Evolutionary conservation across 768 basidiomycete species (phyloP).

Genomic region (Podaxis sp.): DNA sequence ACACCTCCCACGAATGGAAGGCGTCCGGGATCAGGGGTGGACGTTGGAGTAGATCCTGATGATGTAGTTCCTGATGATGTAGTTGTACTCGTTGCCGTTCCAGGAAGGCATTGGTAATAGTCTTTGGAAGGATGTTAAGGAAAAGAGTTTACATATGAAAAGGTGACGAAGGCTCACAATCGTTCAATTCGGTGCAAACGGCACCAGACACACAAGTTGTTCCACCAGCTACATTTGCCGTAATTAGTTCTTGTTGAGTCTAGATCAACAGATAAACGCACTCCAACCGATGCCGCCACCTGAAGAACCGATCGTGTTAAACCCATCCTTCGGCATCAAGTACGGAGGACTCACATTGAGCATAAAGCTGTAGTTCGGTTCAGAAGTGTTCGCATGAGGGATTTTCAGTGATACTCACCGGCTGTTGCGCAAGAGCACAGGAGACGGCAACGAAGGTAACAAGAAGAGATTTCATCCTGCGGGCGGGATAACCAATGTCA

Average conservation of each 20-base stretch:
- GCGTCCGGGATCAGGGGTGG: constrained; percentile 13
- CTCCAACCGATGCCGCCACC: constrained; percentile 8
- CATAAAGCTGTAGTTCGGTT: background rate
- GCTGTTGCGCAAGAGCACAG: constrained; percentile 20
- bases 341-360: constrained; percentile 1
- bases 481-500: background rate
- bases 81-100: constrained; percentile 20
- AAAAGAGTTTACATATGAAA: background rate
- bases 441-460: constrained; percentile 14
- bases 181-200: constrained; percentile 27
- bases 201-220: constrained; percentile 33
- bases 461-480: constrained; percentile 16
- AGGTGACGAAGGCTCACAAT: constrained; percentile 20
- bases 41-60: constrained; percentile 17
- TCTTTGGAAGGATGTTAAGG: constrained; percentile 16
- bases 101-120: constrained; percentile 33
- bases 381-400: constrained; percentile 1
- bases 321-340: background rate
- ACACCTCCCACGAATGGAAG: constrained; percentile 42
- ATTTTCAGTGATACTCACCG: constrained; percentile 13
- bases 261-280: background rate
- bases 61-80: constrained; percentile 16
- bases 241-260: background rate
- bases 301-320: background rate
- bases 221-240: constrained; percentile 19